A percentile compares a stretch with the other conserved stretches of the same genome.
These are phyloP conservation scores for Phytophthora ramorum DNA, from an alignment of 352 stramenopile genomes.

Conservation along the genomic window DNA sequence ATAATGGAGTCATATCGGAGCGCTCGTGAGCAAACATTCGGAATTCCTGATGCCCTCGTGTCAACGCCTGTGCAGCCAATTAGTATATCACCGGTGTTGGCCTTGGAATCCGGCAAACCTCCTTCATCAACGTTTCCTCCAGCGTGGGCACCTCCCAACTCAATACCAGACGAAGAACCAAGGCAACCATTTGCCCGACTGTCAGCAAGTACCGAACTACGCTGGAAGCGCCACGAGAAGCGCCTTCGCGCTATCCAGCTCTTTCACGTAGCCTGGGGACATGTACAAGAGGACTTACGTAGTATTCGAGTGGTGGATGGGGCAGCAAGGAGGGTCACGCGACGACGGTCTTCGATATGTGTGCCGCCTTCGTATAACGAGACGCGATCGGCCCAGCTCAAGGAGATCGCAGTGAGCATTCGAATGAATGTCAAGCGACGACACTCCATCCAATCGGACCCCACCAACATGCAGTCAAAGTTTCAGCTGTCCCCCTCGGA, in stretches of 20 bases:
- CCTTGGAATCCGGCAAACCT: not conserved
- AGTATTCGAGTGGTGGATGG: not conserved
- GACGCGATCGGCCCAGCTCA: conserved; percentile 3
- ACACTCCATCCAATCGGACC: conserved; percentile 45
- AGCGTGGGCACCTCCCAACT: not conserved
- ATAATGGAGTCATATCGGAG: conserved; percentile 18
- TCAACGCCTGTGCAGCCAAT: not conserved
- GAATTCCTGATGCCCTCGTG: not conserved
- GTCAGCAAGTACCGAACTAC: conserved; percentile 37
- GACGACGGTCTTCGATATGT: conserved; percentile 42
- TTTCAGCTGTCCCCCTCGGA: conserved; percentile 30
- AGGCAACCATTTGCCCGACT: conserved; percentile 10
- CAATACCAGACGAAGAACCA: conserved; percentile 1
- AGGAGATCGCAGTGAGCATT: not conserved
- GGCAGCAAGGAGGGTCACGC: conserved; percentile 1
- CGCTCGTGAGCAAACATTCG: conserved; percentile 4
- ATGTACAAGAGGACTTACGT: conserved; percentile 31
- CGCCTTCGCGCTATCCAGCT: conserved; percentile 49
- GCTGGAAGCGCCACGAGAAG: conserved; percentile 53
- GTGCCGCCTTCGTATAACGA: conserved; percentile 36
- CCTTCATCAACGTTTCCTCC: not conserved
- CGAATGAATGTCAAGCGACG: conserved; percentile 23
- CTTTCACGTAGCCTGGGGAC: conserved; percentile 33
- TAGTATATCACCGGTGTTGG: not conserved
- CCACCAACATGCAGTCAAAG: conserved; percentile 24